Conservation (phyloP, 176 grass and related monocot genomes). For the Oryza glaberrima region DNA sequence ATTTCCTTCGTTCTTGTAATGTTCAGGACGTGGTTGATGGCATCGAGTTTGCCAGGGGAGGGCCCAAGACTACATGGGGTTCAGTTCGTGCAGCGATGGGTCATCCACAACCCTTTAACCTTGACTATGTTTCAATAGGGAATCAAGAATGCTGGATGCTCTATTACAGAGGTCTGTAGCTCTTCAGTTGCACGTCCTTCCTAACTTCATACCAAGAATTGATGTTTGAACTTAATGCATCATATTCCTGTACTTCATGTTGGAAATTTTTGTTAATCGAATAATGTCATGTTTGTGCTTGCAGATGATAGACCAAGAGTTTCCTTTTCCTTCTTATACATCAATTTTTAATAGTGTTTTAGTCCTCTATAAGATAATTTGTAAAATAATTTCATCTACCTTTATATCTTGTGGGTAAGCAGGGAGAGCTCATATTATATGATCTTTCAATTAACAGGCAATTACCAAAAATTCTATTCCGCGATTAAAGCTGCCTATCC, state of each 20-base stretch:
- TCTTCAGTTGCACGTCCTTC: background rate
- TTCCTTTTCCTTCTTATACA: constrained; percentile 8
- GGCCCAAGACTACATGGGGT: constrained; percentile 70
- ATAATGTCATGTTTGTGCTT: background rate
- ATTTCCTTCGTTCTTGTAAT: constrained; percentile 28
- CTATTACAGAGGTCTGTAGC: constrained; percentile 76
- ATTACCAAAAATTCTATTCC: constrained; percentile 85
- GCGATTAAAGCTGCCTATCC: constrained; percentile 86
- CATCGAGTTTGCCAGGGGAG: constrained; percentile 92
- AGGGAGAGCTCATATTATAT: constrained; percentile 14
- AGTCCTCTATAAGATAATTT: background rate
- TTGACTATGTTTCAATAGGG: constrained; percentile 85
- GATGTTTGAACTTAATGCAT: background rate
- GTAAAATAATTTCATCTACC: background rate
- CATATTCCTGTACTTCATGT: background rate
- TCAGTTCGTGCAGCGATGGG: constrained; percentile 83
- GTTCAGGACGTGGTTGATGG: constrained; percentile 76
- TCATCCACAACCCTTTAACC: constrained; percentile 78
- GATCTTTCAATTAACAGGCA: constrained; percentile 45
- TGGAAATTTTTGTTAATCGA: background rate
- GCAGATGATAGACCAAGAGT: background rate
- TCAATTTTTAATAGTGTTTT: background rate
- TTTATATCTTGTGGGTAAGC: constrained; percentile 15
- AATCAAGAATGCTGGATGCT: constrained; percentile 87
- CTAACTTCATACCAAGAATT: background rate